phyloP scores from a whole-genome alignment of 768 basidiomycete species.

The Gelatoporia subvermispora region DNA sequence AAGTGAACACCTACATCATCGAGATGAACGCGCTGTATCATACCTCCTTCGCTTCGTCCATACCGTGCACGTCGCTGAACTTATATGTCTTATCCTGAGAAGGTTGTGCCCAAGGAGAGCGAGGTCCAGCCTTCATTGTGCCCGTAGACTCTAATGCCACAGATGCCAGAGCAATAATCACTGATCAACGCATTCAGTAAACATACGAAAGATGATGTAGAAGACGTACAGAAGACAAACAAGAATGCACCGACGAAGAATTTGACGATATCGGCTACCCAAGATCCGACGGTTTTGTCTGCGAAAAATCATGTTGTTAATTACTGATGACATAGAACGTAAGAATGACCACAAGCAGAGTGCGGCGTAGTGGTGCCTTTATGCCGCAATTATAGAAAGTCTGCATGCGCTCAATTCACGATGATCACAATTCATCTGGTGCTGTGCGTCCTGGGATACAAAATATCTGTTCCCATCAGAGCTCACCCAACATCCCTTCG shows the following conservation, averaged over 20 bases:
- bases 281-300: too few species aligned
- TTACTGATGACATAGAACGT: too few species aligned
- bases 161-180: constrained; percentile 80
- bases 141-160: constrained; percentile 93
- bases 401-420: too few species aligned
- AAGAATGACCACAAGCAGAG: too few species aligned
- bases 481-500: too few species aligned
- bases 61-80: constrained; percentile 95
- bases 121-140: constrained; percentile 82
- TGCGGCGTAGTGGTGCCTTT: too few species aligned
- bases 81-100: constrained; percentile 75
- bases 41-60: constrained; percentile 94
- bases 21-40: constrained; percentile 13
- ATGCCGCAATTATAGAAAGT: too few species aligned
- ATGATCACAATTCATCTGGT: too few species aligned
- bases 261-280: background rate
- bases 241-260: constrained; percentile 46
- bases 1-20: background rate
- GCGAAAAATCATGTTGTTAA: background rate
- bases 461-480: too few species aligned
- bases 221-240: constrained; percentile 59
- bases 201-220: background rate
- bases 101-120: constrained; percentile 80
- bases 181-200: constrained; percentile 28
- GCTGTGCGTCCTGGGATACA: too few species aligned